These are phyloP conservation scores for Ceratocystis ficicola DNA, from an alignment of 2,329 filamentous ascomycete species.

Conservation along the genomic window DNA sequence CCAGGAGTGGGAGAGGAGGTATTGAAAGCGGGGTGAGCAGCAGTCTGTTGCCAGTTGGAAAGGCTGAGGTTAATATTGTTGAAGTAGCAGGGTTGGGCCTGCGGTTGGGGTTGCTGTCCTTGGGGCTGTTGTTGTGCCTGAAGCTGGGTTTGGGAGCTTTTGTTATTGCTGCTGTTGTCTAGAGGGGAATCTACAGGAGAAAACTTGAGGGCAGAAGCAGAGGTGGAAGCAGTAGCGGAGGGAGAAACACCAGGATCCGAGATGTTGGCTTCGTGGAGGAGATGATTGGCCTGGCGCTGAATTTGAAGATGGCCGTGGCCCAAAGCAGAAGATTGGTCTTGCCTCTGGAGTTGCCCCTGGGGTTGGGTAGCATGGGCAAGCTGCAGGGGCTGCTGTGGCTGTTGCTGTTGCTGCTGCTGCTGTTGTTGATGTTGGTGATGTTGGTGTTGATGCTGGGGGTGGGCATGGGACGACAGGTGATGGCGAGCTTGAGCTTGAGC, in stretches of 20 bases:
- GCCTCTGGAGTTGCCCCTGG: not conserved
- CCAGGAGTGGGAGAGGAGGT: not conserved
- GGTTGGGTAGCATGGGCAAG: not conserved
- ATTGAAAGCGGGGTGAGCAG: slow-evolving; percentile 13
- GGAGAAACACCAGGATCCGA: not conserved
- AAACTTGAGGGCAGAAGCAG: slow-evolving; percentile 3
- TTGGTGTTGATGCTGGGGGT: slow-evolving; percentile 29
- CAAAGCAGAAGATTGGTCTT: not conserved
- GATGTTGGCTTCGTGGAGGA: slow-evolving; percentile 8
- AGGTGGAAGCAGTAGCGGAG: no score
- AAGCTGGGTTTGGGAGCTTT: not conserved
- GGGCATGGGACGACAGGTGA: slow-evolving; percentile 29
- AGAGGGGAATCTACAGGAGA: not conserved
- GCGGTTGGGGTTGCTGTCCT: slow-evolving; percentile 6
- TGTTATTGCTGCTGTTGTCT: not conserved
- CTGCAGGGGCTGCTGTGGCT: slow-evolving; percentile 22
- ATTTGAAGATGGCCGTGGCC: slow-evolving; percentile 16
- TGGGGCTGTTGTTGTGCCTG: slow-evolving; percentile 10
- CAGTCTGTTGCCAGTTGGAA: slow-evolving; percentile 14
- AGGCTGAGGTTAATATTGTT: slow-evolving; percentile 17
- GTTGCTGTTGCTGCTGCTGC: not conserved
- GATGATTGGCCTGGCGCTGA: slow-evolving; percentile 10
- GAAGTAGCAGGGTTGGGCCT: slow-evolving; percentile 13
- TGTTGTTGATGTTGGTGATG: slow-evolving; percentile 29
- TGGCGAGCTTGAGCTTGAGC: not conserved